A percentile compares a stretch with the other conserved stretches of the same genome.
Evolutionary conservation across 2,329 filamentous ascomycete species (phyloP).

Genomic region (Colletotrichum lindemuthianum): DNA sequence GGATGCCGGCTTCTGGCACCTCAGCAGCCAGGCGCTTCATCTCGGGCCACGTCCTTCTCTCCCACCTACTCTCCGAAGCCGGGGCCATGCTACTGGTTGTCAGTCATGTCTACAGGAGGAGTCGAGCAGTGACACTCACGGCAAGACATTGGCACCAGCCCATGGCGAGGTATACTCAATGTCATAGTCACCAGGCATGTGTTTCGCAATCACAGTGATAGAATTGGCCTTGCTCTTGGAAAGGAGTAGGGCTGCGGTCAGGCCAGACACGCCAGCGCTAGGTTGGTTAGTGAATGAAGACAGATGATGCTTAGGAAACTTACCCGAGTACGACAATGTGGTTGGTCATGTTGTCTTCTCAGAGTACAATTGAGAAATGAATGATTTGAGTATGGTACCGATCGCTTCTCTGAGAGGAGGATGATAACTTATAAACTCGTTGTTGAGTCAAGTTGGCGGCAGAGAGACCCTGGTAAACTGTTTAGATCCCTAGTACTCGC

Average conservation of each 20-base stretch:
- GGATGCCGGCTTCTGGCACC: conserved; percentile 77
- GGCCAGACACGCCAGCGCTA: conserved; percentile 61
- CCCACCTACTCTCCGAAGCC: conserved; percentile 56
- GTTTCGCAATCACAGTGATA: conserved; percentile 66
- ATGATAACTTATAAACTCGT: neutral
- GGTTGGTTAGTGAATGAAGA: conserved; percentile 4
- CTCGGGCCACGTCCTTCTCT: conserved; percentile 67
- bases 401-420: neutral
- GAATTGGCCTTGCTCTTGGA: conserved; percentile 54
- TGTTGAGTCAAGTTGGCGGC: neutral
- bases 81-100: conserved; percentile 46
- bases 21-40: conserved; percentile 65
- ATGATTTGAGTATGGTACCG: no score
- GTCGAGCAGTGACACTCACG: conserved; percentile 57
- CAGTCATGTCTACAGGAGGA: neutral
- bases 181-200: conserved; percentile 88
- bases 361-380: no score
- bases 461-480: no score
- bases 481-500: no score
- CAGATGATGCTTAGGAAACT: conserved; percentile 22
- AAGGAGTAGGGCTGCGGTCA: conserved; percentile 61
- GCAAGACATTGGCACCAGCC: conserved; percentile 80
- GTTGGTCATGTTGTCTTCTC: conserved; percentile 59
- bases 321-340: conserved; percentile 53
- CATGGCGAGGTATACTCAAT: conserved; percentile 85